Evolutionary conservation across 306 rosid genomes (phyloP), one percentile per base, ranked within the genome.

Genomic region (Arachis stenosperma): DNA sequence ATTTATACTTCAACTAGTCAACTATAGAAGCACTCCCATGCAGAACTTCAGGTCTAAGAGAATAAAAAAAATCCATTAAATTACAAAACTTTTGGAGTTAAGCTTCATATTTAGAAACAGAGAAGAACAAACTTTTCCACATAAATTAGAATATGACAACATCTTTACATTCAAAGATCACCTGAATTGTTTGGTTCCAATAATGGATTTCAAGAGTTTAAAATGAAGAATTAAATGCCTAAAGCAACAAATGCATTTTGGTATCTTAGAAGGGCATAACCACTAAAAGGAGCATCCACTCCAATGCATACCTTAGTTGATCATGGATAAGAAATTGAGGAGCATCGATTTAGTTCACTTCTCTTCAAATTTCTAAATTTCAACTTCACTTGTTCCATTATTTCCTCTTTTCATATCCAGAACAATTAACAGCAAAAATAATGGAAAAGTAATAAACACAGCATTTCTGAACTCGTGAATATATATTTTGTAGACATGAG

Each of bases 41-140:
- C 74, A 50, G 69, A 29, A 82, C 54, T 76, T 90, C 96, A 10
- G 96, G 96, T 43, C 92, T 84, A 5, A 84, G 71, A 13, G 92
- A 87, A 75, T 85, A 70, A 89, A 71, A 89, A 7, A 78, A 77
- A 75, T 85, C 89, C 90, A 87, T 82, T 71, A 89, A 80, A 52
- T 85, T 76, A 80, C 89, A 76, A 83, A 85, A 89, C 8, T 64
- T 85, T 81, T 84, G 82, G 22, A 89, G 86, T 68, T 87, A 89
- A 78, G 75, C 78, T 81, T 84, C 90, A 55, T 89, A 89, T 76
- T 92, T 89, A 66, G 41, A 63, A 74, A 22, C 33, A 60, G 44
- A 66, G 37, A 33, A 56, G 57, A 63, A 7, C 9, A 55, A 61
- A 29, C 27, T 0, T 58, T 9, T 29, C 14, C 59, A 46, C 50